Percentiles rank a stretch among this genome's conserved stretches.
Evolutionary conservation across 1,284 basidiomycete species (phyloP).

Genomic region (Puccinia coronata): DNA sequence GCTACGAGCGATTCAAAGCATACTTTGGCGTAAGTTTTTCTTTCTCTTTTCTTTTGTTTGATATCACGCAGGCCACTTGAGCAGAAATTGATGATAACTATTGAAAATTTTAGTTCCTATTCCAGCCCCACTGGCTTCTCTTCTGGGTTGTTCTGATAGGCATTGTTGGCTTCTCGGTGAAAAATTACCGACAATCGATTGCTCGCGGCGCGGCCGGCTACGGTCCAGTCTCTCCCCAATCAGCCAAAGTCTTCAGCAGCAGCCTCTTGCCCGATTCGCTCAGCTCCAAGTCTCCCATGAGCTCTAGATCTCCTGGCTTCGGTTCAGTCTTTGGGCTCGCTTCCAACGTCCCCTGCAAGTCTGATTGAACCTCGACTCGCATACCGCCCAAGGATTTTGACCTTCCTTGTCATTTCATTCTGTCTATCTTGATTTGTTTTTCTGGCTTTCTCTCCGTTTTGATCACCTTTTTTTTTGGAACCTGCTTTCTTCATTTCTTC

Average conservation of each 20-base stretch:
- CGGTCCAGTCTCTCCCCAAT: not conserved
- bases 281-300: too few species aligned
- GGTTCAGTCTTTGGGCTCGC: constrained; percentile 8
- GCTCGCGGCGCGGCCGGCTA: not conserved
- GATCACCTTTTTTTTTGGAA: too few species aligned
- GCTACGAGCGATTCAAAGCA: not conserved
- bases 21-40: not conserved
- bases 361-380: constrained; percentile 7
- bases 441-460: too few species aligned
- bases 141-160: not conserved
- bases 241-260: not conserved
- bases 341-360: constrained; percentile 23
- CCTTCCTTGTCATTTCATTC: too few species aligned
- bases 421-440: too few species aligned
- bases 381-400: too few species aligned
- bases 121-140: not conserved
- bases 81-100: not conserved
- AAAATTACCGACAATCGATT: not conserved
- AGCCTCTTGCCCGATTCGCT: not conserved
- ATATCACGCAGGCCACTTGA: not conserved
- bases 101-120: not conserved
- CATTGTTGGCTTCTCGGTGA: not conserved
- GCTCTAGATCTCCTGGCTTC: not conserved
- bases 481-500: too few species aligned
- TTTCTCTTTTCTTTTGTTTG: not conserved